phyloP scores from a whole-genome alignment of 495 filamentous ascomycete genomes.

The Aspergillus bertholletiae region DNA sequence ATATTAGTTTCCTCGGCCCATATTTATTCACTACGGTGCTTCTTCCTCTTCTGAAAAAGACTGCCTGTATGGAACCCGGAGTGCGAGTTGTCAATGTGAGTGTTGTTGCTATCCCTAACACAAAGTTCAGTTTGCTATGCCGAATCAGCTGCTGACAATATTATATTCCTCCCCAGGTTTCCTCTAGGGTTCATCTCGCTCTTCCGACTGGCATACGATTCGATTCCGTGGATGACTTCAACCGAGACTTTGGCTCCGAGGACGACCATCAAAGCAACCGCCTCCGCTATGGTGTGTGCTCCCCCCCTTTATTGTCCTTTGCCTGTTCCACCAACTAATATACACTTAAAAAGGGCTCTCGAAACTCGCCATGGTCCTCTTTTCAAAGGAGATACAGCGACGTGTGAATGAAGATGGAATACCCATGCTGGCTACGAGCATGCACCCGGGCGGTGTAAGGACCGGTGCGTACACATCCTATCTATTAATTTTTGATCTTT shows the following conservation, averaged over 20 bases:
- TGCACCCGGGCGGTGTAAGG: not conserved
- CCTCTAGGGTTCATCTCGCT: not conserved
- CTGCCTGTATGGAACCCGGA: not conserved
- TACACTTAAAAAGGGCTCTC: not conserved
- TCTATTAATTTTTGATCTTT: no score
- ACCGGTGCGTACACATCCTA: not conserved
- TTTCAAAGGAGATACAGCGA: not conserved
- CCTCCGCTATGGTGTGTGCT: not conserved
- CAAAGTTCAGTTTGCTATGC: not conserved
- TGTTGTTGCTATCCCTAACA: not conserved
- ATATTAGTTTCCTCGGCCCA: not conserved
- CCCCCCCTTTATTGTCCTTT: not conserved
- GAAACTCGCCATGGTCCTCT: conserved; percentile 1
- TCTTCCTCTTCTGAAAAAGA: not conserved
- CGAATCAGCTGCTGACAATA: no score
- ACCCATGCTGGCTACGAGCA: not conserved
- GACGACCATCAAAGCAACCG: not conserved
- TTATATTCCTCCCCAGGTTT: not conserved
- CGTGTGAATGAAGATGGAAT: not conserved
- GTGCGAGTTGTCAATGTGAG: not conserved
- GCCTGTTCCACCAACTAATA: not conserved
- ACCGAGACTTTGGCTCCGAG: not conserved
- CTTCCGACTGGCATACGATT: not conserved
- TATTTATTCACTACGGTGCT: not conserved
- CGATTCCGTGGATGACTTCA: not conserved